Percentiles rank a stretch among this genome's conserved stretches.
Conservation (phyloP, 805 yeast genomes). For the Candida mattraensis region DNA sequence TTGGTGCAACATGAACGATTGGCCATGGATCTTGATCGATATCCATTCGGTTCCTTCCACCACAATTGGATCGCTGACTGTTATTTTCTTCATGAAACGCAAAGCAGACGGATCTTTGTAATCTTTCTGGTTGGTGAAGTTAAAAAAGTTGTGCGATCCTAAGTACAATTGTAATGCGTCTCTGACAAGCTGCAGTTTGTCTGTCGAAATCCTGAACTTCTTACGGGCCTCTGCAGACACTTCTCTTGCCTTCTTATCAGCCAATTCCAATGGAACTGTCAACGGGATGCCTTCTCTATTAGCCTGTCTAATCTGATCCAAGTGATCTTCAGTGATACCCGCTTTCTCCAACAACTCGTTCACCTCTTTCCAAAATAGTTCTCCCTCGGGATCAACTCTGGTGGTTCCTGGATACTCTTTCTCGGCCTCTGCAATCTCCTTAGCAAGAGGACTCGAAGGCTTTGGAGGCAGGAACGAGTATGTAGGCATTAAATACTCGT, state of each 20-base stretch:
- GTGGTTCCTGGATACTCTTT: conserved; percentile 56
- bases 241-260: conserved; percentile 49
- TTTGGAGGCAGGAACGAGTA: conserved; percentile 90
- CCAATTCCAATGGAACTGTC: conserved; percentile 36
- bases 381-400: conserved; percentile 66
- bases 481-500: conserved; percentile 91
- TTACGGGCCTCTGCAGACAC: conserved; percentile 70
- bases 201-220: conserved; percentile 61
- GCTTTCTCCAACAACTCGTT: conserved; percentile 35
- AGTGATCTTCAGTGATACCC: conserved; percentile 42
- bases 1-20: conserved; percentile 97
- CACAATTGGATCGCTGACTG: conserved; percentile 84
- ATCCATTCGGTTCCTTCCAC: conserved; percentile 96
- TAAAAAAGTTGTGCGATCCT: conserved; percentile 85
- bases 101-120: conserved; percentile 83
- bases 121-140: conserved; percentile 47
- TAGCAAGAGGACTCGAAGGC: conserved; percentile 65
- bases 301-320: conserved; percentile 37
- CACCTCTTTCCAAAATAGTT: conserved; percentile 66
- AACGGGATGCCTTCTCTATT: conserved; percentile 36
- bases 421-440: conserved; percentile 55
- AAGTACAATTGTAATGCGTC: conserved; percentile 69
- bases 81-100: conserved; percentile 76
- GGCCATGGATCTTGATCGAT: conserved; percentile 95
- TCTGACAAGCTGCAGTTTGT: conserved; percentile 62